Percentiles rank a stretch among this genome's conserved stretches.
These are phyloP conservation scores for Penicillium coprophilum DNA, from an alignment of 495 filamentous ascomycete species.

Conservation along the genomic window DNA sequence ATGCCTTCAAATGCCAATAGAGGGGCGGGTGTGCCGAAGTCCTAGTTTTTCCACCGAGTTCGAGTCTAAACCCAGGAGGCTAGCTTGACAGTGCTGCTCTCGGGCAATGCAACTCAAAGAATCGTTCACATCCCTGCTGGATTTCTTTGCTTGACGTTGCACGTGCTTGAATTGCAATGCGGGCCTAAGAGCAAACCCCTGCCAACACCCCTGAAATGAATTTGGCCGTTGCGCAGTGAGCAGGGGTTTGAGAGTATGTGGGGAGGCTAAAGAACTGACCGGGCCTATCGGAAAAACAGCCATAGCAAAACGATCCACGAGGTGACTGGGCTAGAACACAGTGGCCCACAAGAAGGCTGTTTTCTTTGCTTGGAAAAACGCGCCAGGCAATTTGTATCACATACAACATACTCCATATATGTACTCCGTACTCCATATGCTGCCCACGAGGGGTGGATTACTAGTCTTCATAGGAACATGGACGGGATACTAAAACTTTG, in stretches of 20 bases:
- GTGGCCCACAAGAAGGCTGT: neutral
- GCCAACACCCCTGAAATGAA: slow-evolving; percentile 4
- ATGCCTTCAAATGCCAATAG: slow-evolving; percentile 7
- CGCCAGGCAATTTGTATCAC: too few relatives aligned
- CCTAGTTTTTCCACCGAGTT: neutral
- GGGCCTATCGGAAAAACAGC: slow-evolving; percentile 1
- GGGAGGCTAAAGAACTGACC: slow-evolving; percentile 1
- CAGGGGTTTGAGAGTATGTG: slow-evolving; percentile 10
- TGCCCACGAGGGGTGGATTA: neutral
- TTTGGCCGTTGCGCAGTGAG: slow-evolving; percentile 3
- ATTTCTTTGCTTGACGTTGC: slow-evolving; percentile 10
- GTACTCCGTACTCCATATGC: neutral
- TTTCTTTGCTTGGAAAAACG: neutral
- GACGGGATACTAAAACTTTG: slow-evolving; percentile 2
- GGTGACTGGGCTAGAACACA: neutral
- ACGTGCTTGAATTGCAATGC: slow-evolving; percentile 29
- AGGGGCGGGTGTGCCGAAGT: slow-evolving; percentile 11
- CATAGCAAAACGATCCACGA: slow-evolving; percentile 4
- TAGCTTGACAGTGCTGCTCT: too few relatives aligned
- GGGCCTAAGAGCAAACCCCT: slow-evolving; percentile 16
- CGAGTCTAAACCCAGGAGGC: slow-evolving; percentile 5
- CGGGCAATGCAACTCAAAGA: neutral
- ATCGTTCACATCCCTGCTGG: neutral
- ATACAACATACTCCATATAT: neutral
- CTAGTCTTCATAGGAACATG: neutral